A percentile compares a stretch with the other conserved stretches of the same genome.
Conservation (phyloP, 768 basidiomycete species). For the Pholiota conissans region DNA sequence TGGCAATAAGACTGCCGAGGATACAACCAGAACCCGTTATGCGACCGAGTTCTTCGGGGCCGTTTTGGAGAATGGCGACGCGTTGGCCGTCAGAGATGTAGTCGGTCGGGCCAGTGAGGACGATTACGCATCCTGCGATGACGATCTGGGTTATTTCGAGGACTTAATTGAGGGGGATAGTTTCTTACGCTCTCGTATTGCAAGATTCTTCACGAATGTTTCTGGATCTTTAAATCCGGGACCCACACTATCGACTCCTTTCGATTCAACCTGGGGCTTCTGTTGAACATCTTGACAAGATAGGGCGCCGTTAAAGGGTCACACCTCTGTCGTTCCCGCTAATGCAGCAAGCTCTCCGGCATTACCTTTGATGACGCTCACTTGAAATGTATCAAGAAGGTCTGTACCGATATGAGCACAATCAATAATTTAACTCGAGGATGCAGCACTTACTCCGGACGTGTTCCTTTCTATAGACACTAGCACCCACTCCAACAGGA, state of each 20-base stretch:
- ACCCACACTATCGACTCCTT: slow-evolving; percentile 87
- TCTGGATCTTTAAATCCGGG: slow-evolving; percentile 75
- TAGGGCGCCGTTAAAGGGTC: neutral
- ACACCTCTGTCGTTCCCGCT: slow-evolving; percentile 78
- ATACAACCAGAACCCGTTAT: slow-evolving; percentile 95
- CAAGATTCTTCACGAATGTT: slow-evolving; percentile 65
- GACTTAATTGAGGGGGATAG: neutral
- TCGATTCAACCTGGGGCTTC: slow-evolving; percentile 55
- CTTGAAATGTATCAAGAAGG: slow-evolving; percentile 77
- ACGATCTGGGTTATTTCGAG: too few relatives aligned
- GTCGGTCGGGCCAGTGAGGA: slow-evolving; percentile 78
- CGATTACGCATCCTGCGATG: slow-evolving; percentile 72
- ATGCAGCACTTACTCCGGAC: slow-evolving; percentile 49
- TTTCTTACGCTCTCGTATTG: slow-evolving; percentile 70
- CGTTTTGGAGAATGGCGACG: slow-evolving; percentile 74
- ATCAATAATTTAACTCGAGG: neutral
- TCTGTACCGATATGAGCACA: slow-evolving; percentile 36
- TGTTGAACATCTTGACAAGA: neutral
- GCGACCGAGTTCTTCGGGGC: slow-evolving; percentile 65
- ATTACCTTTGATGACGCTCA: slow-evolving; percentile 93
- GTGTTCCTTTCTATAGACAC: slow-evolving; percentile 60
- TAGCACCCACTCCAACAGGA: slow-evolving; percentile 91
- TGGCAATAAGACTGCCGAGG: slow-evolving; percentile 72
- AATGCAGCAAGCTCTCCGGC: slow-evolving; percentile 85
- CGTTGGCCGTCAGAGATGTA: slow-evolving; percentile 80